Base-by-base conservation (phyloP, 2,329 filamentous ascomycete genomes). In the Oidium heveae region DNA sequence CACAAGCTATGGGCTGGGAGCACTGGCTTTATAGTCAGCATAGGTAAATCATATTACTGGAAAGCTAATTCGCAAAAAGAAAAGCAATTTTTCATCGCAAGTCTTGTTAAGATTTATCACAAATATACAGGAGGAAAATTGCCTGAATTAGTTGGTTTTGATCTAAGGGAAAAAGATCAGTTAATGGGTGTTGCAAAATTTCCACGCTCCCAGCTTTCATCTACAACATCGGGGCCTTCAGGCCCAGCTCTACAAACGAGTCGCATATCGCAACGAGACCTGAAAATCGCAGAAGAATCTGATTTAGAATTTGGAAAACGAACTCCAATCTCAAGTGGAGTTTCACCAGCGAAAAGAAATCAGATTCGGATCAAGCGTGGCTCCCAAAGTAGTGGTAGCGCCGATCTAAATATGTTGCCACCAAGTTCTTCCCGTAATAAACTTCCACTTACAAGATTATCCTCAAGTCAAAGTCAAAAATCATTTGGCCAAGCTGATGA, bases 11-110 rank as follows among this genome's bases (percentile, higher is more conserved):
- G 85, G 84, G 89, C 86, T 22, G 81, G 83, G 54, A 81, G 82
- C 56, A 78, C 79, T 47, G 91, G 91, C 16, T 96, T 98, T 64
- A 72, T 83, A 28, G 86, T 96, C 53, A 91, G 82, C 1, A 76
- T 98, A 32, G 82, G 84, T 28, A 98, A 98, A 67, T 84, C 87
- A 0, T 98, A 98, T 68, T 98, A 91, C 67, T 98, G 91, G 91
- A 80, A 94, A 67, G 87, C 91, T 36, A 81, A 86, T 59, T 91
- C 86, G 0, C 76, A 85, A 54, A 95, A 95, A 70, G 91, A 98
- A 69, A 96, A 95, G 72, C 89, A 94, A 65, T 96, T 96, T 69
- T 98, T 98, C 68, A 91, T 98, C 63, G 87, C 85, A 36, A 95
- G 88, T 67, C 70, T 96, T 61, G 79, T 96, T 64, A 98, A 96